Base-by-base conservation (phyloP, 352 stramenopile genomes). In the Lagenidium sp. region DNA sequence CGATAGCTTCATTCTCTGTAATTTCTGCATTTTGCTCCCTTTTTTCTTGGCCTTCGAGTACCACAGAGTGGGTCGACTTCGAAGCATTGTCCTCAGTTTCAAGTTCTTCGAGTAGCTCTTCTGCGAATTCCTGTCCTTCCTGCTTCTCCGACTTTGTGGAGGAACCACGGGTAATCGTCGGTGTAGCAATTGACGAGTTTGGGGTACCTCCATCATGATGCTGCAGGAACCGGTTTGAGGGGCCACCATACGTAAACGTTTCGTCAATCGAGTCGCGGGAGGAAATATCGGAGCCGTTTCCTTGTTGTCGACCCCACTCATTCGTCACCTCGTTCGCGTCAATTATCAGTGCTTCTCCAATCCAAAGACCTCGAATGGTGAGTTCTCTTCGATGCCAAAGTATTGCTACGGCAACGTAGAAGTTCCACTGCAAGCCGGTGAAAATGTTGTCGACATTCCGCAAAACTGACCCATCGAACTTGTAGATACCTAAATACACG, bases 401-500 rank as follows among this genome's bases (percentile, higher is more conserved):
- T 5, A 94, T 55, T 19, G 68, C 75, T 4, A 90, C 41, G 40
- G 90, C 65, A 6, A 92, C 65, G 46, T 87, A 85, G 31, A 94
- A 91, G 41, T 90, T 60, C 82, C 82, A 94, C 49, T 91, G 75
- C 10, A 94, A 47, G 11, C 82, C 82, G 21, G 60, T 52, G 20
- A 83, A 84, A 16, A 86, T 77, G 0, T 63, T 57, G n/a, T 68
- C 37, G 11, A 84, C 72, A 4, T 35, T 38, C 16, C 13, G 15
- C 16, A 58, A 21, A 19, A 71, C 67, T 32, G 60, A 62, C 0
- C 79, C 82, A 31, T 94, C 79, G 21, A 89, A 92, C 51, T 94
- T 94, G 60, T 89, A 94, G 22, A 94, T 42, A 2, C 82, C 82
- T 38, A 92, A 56, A n/a, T 92, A 42, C 10, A 92, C 75, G 18